A percentile compares a stretch with the other conserved stretches of the same genome.
These are phyloP conservation scores for Prosopis cineraria DNA, from an alignment of 306 rosid species.

Conservation along the genomic window DNA sequence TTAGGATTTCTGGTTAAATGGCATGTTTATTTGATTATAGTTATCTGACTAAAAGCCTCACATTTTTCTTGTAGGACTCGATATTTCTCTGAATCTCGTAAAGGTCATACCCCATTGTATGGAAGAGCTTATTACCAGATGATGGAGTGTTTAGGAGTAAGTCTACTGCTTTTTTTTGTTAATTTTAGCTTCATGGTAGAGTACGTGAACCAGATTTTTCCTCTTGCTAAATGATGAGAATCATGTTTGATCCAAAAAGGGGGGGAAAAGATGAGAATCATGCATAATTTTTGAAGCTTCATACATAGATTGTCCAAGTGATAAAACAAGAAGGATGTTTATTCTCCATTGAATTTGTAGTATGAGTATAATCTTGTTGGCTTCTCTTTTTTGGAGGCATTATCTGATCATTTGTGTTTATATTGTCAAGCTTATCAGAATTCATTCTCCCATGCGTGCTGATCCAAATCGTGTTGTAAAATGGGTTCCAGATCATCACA, in stretches of 20 bases:
- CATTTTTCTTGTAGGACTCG: conserved; percentile 70
- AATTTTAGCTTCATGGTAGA: conserved; percentile 13
- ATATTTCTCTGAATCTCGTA: conserved; percentile 96
- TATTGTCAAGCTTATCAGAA: conserved; percentile 78
- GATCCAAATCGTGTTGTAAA: conserved; percentile 81
- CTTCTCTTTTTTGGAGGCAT: conserved; percentile 14
- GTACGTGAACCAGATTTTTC: background rate
- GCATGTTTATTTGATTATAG: conserved; percentile 20
- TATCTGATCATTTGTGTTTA: conserved; percentile 30
- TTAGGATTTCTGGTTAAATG: conserved; percentile 16
- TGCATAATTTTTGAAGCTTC: conserved; percentile 16
- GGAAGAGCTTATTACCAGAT: conserved; percentile 97
- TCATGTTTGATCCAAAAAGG: background rate
- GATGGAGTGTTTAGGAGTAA: conserved; percentile 99
- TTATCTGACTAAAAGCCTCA: conserved; percentile 28
- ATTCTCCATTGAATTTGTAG: conserved; percentile 1
- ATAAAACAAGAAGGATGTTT: conserved; percentile 9
- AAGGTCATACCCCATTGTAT: conserved; percentile 95
- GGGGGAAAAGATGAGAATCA: background rate
- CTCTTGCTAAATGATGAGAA: conserved; percentile 1
- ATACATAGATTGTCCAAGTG: background rate
- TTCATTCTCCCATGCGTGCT: conserved; percentile 95
- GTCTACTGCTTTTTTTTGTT: conserved; percentile 37
- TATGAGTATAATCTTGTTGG: conserved; percentile 10
- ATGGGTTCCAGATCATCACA: conserved; percentile 72